phyloP scores from a whole-genome alignment of 2,329 filamentous ascomycete species.

The Aureobasidium sp. region DNA sequence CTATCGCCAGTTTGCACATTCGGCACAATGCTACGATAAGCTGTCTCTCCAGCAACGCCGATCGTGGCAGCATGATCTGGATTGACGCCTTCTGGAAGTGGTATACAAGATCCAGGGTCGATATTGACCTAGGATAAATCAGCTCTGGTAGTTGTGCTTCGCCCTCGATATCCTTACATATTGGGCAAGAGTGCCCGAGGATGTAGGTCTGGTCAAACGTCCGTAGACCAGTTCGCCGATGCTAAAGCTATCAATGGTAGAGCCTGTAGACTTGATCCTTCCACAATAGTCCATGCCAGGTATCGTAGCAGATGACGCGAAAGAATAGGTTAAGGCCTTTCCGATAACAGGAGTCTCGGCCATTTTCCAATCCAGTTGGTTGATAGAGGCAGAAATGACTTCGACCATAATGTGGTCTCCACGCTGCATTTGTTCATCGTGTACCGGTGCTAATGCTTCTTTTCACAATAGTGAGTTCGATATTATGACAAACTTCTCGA shows the following conservation, averaged over 20 bases:
- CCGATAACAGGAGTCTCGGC: constrained; percentile 35
- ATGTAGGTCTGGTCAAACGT: constrained; percentile 22
- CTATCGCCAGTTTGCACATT: constrained; percentile 37
- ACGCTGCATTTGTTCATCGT: constrained; percentile 13
- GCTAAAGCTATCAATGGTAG: constrained; percentile 21
- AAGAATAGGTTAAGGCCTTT: constrained; percentile 21
- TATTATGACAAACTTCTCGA: too few relatives aligned
- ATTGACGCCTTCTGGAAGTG: constrained; percentile 31
- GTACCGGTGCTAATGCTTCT: constrained; percentile 21
- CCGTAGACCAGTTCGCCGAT: constrained; percentile 37
- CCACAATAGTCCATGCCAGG: constrained; percentile 50
- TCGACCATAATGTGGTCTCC: constrained; percentile 34
- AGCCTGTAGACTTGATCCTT: constrained; percentile 34
- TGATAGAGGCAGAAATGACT: constrained; percentile 39
- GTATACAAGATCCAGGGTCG: constrained; percentile 19
- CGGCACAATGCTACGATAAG: constrained; percentile 32
- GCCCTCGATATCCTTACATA: constrained; percentile 20
- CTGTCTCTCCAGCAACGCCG: constrained; percentile 34
- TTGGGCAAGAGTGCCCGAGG: constrained; percentile 33
- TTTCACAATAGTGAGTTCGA: too few relatives aligned
- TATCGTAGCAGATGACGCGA: constrained; percentile 34
- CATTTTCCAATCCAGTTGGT: constrained; percentile 47
- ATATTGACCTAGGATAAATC: constrained; percentile 17
- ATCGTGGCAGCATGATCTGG: constrained; percentile 32
- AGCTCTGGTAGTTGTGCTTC: background rate